Conservation (phyloP, 208 protist species). For the Endotrypanum monterogeii region DNA sequence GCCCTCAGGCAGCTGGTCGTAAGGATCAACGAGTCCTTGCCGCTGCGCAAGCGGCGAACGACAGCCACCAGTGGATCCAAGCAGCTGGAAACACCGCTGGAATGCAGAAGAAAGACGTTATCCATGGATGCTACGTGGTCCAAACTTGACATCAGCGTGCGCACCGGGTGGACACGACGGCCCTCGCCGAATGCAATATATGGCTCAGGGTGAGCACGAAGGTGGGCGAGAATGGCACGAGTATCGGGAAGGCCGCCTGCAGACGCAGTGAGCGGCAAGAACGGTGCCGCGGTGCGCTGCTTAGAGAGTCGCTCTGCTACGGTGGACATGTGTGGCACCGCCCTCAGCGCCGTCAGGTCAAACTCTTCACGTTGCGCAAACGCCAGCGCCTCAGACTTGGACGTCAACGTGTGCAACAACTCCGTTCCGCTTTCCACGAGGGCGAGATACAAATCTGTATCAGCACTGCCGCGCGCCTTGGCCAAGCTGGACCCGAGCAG, state of each 20-base stretch:
- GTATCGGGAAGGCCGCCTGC: slow-evolving; percentile 24
- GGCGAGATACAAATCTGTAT: slow-evolving; percentile 38
- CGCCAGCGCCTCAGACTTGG: slow-evolving; percentile 43
- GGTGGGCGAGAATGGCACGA: slow-evolving; percentile 16
- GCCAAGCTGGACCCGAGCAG: slow-evolving; percentile 46
- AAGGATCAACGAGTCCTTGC: slow-evolving; percentile 80
- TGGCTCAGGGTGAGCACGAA: slow-evolving; percentile 10
- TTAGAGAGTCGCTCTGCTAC: slow-evolving; percentile 52
- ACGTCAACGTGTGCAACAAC: slow-evolving; percentile 49
- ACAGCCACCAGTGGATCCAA: slow-evolving; percentile 62
- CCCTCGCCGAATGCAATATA: slow-evolving; percentile 36
- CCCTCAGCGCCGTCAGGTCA: slow-evolving; percentile 41
- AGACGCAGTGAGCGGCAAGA: slow-evolving; percentile 14
- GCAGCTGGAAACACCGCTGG: slow-evolving; percentile 44
- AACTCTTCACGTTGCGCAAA: slow-evolving; percentile 46
- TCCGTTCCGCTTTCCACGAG: slow-evolving; percentile 73
- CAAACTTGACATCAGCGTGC: slow-evolving; percentile 57
- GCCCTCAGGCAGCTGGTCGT: slow-evolving; percentile 61
- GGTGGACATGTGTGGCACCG: slow-evolving; percentile 30
- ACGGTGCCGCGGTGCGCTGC: slow-evolving; percentile 11
- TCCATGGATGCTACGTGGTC: slow-evolving; percentile 59
- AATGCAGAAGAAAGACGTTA: slow-evolving; percentile 81
- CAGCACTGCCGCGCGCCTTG: slow-evolving; percentile 14
- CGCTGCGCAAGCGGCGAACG: slow-evolving; percentile 55
- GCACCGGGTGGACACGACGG: slow-evolving; percentile 55